Conservation (phyloP, 345 rosid species). For the Pseudoturritis turrita region DNA sequence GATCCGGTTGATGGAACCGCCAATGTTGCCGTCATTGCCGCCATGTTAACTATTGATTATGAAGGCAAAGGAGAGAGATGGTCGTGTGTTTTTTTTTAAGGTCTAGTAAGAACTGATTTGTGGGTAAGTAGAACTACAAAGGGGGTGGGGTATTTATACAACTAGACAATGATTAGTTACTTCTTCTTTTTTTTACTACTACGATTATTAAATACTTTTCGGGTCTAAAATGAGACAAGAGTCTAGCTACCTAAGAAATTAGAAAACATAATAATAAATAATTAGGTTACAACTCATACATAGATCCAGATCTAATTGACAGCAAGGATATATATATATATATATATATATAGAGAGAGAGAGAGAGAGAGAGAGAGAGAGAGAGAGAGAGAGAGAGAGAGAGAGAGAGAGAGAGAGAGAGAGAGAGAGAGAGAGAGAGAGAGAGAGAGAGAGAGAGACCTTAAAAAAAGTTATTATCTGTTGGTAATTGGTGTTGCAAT, state of each 20-base stretch:
- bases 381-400: too few relatives aligned
- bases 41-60: not conserved
- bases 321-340: too few relatives aligned
- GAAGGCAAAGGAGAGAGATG: not conserved
- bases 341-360: too few relatives aligned
- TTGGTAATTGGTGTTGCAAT: too few relatives aligned
- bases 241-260: not conserved
- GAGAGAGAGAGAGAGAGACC: too few relatives aligned
- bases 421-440: too few relatives aligned
- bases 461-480: too few relatives aligned
- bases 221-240: not conserved
- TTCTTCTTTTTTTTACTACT: too few relatives aligned
- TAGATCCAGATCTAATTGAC: not conserved
- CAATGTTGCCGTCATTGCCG: not conserved
- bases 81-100: not conserved
- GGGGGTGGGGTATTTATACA: not conserved
- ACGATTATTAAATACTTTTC: too few relatives aligned
- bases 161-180: not conserved
- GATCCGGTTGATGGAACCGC: constrained; percentile 42
- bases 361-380: too few relatives aligned
- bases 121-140: not conserved
- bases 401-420: too few relatives aligned
- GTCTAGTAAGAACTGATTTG: not conserved
- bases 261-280: not conserved
- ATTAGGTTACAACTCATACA: not conserved